These are phyloP conservation scores for Marasmius fiardii DNA, from an alignment of 1,284 basidiomycete genomes.

Conservation along the genomic window DNA sequence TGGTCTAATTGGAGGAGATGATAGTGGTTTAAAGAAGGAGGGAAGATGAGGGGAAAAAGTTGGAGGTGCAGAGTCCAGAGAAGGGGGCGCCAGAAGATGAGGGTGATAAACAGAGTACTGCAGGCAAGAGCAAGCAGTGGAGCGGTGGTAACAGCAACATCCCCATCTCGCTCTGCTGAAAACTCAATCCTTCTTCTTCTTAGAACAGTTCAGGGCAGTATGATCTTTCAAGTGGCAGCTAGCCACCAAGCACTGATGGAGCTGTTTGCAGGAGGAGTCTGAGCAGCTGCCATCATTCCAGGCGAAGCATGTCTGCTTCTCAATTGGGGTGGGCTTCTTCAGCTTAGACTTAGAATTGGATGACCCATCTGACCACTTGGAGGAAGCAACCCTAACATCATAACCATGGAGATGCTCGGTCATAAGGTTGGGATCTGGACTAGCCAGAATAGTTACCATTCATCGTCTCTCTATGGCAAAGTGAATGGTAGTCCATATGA, in stretches of 20 bases:
- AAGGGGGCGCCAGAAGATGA: neutral
- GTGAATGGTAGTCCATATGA: too few species aligned
- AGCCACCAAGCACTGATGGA: conserved; percentile 2
- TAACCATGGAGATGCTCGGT: too few species aligned
- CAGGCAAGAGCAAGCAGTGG: conserved; percentile 4
- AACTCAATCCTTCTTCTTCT: neutral
- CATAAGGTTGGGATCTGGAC: too few species aligned
- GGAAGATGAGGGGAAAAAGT: neutral
- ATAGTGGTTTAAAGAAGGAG: neutral
- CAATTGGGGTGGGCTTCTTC: too few species aligned
- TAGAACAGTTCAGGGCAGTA: neutral
- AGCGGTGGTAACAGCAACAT: neutral
- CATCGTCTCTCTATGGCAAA: too few species aligned
- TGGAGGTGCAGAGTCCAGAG: neutral
- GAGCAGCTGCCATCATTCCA: conserved; percentile 4
- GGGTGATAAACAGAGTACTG: neutral
- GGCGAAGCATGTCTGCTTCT: conserved; percentile 6
- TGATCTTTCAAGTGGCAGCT: conserved; percentile 5
- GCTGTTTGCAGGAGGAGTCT: neutral
- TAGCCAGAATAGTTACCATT: too few species aligned
- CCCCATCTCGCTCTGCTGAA: neutral
- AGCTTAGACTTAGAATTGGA: too few species aligned
- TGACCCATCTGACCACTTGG: too few species aligned
- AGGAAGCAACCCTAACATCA: too few species aligned
- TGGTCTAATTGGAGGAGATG: neutral